Conservation (phyloP, 352 stramenopile genomes). For the Phytophthora megakarya region DNA sequence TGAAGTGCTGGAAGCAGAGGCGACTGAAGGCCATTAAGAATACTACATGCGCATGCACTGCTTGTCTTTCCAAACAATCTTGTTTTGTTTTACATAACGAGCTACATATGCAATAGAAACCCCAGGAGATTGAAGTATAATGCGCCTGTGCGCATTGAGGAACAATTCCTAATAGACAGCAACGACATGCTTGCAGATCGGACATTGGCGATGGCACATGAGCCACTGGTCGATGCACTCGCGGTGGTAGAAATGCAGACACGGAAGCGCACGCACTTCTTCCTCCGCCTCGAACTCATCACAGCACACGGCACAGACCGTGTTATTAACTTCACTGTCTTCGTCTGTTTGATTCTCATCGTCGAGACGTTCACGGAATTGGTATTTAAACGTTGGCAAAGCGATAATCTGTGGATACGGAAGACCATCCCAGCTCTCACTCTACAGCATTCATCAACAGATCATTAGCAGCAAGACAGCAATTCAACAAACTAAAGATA, state of each 20-base stretch:
- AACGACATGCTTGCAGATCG: slow-evolving; percentile 88
- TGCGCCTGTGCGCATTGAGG: slow-evolving; percentile 1
- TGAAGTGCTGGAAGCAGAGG: slow-evolving; percentile 19
- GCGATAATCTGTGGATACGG: slow-evolving; percentile 85
- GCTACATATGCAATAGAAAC: slow-evolving; percentile 4
- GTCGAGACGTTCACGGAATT: slow-evolving; percentile 42
- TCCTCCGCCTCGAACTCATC: slow-evolving; percentile 80
- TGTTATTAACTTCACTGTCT: slow-evolving; percentile 66
- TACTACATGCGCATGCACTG: slow-evolving; percentile 37
- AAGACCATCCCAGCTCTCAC: slow-evolving; percentile 71
- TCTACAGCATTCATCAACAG: slow-evolving; percentile 33
- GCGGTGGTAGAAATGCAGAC: slow-evolving; percentile 89
- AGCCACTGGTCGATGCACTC: slow-evolving; percentile 93
- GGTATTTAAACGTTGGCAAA: slow-evolving; percentile 81
- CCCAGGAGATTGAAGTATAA: slow-evolving; percentile 20
- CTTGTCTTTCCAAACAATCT: slow-evolving; percentile 3
- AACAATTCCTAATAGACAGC: slow-evolving; percentile 56
- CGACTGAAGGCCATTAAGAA: slow-evolving; percentile 22
- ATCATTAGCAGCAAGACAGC: slow-evolving; percentile 5
- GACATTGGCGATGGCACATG: slow-evolving; percentile 81
- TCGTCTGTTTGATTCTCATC: slow-evolving; percentile 27
- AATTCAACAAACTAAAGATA: not conserved
- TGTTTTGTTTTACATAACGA: slow-evolving; percentile 37
- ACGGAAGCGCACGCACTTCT: slow-evolving; percentile 80
- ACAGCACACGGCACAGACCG: slow-evolving; percentile 83